Evolutionary conservation across 164 flowering plant genomes (phyloP), one percentile per base, ranked within the genome.

Genomic region (Chimonanthus praecox): DNA sequence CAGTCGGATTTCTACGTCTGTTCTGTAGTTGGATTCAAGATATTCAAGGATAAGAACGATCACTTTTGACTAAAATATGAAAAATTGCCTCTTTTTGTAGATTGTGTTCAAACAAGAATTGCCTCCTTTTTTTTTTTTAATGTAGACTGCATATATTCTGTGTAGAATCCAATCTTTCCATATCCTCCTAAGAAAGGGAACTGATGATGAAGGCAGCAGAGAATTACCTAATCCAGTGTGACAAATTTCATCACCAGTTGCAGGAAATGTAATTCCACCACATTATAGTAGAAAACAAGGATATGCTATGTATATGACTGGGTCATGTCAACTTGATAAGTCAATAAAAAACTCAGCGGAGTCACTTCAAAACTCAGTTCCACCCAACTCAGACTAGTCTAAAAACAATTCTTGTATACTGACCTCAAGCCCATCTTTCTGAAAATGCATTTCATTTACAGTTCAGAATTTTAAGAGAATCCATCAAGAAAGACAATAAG

Each of bases 1-100:
- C 46, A 82, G 78, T 49, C 88, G 86, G 79, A 5, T 64, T 11
- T 75, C 89, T 4, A n/a, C 82, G 5, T 78, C 84, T 2, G 68
- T 69, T 73, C 61, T 69, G 68, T 67, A 71, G 20, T 63, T 51
- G 58, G 58, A 11, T 51, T 51, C 58, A 51, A 11, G 33, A 33
- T 33, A 33, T 33, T 33, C 33, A 33, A 33, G 33, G 33, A 9
- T 51, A 51, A n/a, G 60, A 10, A 54, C 16, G 16, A 54, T 4
- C 60, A 11, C 11, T 54, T 54, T 13, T 11, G n/a, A 11, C 60
- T n/a, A 4, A 54, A 54, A 2, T 54, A n/a, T 54, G 5, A 10
- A 11, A 6, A 54, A 54, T 10, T 13, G 60, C 60, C 5, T 10
- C 4, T 16, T 54, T 54, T 54, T 54, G 60, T n/a, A 11, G 60